Evolutionary conservation across 176 grass and related monocot genomes (phyloP).

Genomic region (Saccharum spontaneum): DNA sequence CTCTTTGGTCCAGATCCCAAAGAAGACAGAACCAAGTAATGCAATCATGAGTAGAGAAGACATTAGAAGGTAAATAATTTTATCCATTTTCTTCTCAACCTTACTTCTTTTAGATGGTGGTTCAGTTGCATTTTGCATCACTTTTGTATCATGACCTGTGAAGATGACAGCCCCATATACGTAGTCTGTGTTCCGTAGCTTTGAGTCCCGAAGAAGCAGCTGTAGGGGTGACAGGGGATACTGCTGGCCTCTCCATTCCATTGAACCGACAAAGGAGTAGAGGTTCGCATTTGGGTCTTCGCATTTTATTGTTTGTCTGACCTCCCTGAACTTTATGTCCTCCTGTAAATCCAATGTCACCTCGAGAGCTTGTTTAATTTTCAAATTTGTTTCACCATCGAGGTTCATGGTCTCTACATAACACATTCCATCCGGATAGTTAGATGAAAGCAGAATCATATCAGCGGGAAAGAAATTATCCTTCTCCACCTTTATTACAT

Average conservation of each 20-base stretch:
- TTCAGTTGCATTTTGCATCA: conserved; percentile 88
- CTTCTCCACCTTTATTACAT: conserved; percentile 97
- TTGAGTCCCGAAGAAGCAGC: conserved; percentile 90
- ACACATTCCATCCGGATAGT: conserved; percentile 90
- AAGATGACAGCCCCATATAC: conserved; percentile 93
- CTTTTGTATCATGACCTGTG: conserved; percentile 96
- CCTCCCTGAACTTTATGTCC: conserved; percentile 48
- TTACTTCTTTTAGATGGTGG: conserved; percentile 98
- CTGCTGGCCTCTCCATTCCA: conserved; percentile 57
- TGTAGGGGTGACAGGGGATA: conserved; percentile 79
- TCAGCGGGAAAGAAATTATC: conserved; percentile 97
- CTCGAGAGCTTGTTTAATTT: conserved; percentile 90
- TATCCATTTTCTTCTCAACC: conserved; percentile 91
- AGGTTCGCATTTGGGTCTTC: conserved; percentile 96
- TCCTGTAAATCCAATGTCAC: conserved; percentile 67
- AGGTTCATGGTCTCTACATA: conserved; percentile 99
- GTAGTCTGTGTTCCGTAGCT: conserved; percentile 91
- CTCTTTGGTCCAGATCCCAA: conserved; percentile 79
- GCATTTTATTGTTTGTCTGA: conserved; percentile 72
- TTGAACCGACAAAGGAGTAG: conserved; percentile 91
- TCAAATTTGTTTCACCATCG: conserved; percentile 99
- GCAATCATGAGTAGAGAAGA: conserved; percentile 66
- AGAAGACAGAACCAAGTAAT: conserved; percentile 80
- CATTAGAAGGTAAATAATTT: conserved; percentile 84
- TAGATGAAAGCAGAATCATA: conserved; percentile 94